Percentiles rank a stretch among this genome's conserved stretches.
Evolutionary conservation across 2,329 filamentous ascomycete genomes (phyloP).

Genomic region (Chalara sp.): DNA sequence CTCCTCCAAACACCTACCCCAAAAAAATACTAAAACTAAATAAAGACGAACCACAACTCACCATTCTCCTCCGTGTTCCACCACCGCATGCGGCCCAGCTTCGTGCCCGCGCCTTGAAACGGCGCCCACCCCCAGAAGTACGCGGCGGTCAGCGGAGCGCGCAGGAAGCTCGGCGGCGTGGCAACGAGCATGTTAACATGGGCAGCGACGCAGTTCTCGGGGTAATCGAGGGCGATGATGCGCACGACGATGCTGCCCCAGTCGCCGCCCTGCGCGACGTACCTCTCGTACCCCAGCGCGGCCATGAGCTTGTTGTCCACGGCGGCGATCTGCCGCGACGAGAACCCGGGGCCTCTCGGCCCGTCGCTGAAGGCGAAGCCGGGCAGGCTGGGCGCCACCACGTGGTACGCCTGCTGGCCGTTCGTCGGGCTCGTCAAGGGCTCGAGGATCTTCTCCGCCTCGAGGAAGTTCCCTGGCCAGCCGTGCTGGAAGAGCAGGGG

Average conservation of each 20-base stretch:
- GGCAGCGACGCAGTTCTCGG: conserved; percentile 26
- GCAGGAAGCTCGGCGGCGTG: conserved; percentile 10
- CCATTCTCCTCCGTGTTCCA: no score
- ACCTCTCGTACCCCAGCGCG: conserved; percentile 56
- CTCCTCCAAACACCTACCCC: conserved; percentile 4
- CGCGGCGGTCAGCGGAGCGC: conserved; percentile 11
- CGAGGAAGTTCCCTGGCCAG: conserved; percentile 36
- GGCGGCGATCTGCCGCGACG: conserved; percentile 37
- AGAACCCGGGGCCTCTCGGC: conserved; percentile 10
- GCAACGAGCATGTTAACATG: conserved; percentile 22
- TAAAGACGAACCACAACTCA: no score
- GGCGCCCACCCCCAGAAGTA: conserved; percentile 7
- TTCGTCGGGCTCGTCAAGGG: conserved; percentile 21
- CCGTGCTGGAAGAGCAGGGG: conserved; percentile 36
- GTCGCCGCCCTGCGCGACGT: conserved; percentile 59
- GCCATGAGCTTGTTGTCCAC: conserved; percentile 62
- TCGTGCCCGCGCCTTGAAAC: background rate
- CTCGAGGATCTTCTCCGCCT: conserved; percentile 28
- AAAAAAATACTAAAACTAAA: no score
- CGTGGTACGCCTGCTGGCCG: conserved; percentile 33
- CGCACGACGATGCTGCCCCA: conserved; percentile 63
- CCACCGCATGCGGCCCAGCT: background rate
- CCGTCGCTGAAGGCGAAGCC: conserved; percentile 11
- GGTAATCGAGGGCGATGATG: conserved; percentile 52
- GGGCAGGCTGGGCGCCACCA: conserved; percentile 33